A percentile compares a stretch with the other conserved stretches of the same genome.
Evolutionary conservation across 208 protist genomes (phyloP).

Genomic region (Tritrichomonas musculus): DNA sequence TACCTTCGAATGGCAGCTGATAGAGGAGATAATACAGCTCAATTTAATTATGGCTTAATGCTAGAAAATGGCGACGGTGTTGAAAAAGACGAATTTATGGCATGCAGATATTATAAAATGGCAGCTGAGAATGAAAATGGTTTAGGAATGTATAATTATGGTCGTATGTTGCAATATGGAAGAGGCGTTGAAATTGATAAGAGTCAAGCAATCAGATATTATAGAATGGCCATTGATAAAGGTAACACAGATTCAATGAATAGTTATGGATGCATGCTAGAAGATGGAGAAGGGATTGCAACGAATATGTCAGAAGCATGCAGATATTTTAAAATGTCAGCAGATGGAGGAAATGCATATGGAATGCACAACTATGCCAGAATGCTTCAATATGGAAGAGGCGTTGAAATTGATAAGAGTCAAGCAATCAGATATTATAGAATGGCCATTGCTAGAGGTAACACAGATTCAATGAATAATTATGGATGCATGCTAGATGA

Average conservation of each 20-base stretch:
- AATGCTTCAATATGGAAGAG: neutral
- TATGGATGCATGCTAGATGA: neutral
- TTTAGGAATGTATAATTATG: neutral
- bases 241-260: neutral
- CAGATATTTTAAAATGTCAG: conserved; percentile 2
- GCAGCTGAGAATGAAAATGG: neutral
- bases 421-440: neutral
- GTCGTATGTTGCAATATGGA: too few species aligned
- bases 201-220: too few species aligned
- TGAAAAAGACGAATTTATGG: neutral
- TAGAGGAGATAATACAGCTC: neutral
- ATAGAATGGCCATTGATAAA: neutral
- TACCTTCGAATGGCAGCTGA: neutral
- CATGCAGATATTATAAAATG: neutral
- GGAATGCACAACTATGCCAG: neutral
- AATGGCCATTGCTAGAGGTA: neutral
- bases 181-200: too few species aligned
- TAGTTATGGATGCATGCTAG: neutral
- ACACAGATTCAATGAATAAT: neutral
- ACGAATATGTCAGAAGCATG: neutral
- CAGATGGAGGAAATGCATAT: neutral
- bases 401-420: neutral
- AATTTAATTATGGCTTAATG: neutral
- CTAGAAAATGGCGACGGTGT: neutral
- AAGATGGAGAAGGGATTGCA: neutral